Evolutionary conservation across 768 basidiomycete species (phyloP), one percentile per base, ranked within the genome.

Genomic region (Leccinum incarnatum): DNA sequence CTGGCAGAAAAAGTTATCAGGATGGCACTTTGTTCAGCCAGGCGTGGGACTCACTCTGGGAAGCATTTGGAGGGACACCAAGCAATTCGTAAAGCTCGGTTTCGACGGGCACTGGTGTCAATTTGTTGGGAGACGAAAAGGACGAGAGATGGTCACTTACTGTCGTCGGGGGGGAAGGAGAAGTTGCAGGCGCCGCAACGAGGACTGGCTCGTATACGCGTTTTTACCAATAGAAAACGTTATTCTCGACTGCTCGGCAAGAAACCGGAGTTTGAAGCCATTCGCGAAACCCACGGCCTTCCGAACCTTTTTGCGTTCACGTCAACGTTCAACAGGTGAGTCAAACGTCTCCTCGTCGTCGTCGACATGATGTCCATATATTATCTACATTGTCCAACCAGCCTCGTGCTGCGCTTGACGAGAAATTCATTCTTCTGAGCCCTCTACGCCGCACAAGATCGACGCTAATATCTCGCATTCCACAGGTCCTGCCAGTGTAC

Each of bases 331-430:
- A 15, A 50, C 50, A 49, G 64, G 67, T 72, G 60, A 72, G 72
- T 67, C 11, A 6, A n/a, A 37, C n/a, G 53, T 40, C 48, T 40
- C 48, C 48, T 55, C 37, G 45, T n/a, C 53, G 36, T 21, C 10
- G 58, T 61, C 12, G 37, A 56, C 37, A 79, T 88, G 87, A 88
- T 89, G 84, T 68, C 75, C 65, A 67, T 67, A 70, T 90, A 37
- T 37, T 91, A 92, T 92, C 91, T 92, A 93, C 91, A 93, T 93
- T 92, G 89, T 91, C 91, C 67, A 83, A 93, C 78, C 78, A 79
- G 80, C 74, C 72, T 64, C 62, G 59, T 27, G 69, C 75, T 76
- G 74, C 75, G 71, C 65, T 65, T 82, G 86, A 83, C 77, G 87
- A 87, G 58, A 60, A 55, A 60, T 56, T 59, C 53, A 60, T 56